Conservation (phyloP, 345 rosid genomes). For the Salix exigua region DNA sequence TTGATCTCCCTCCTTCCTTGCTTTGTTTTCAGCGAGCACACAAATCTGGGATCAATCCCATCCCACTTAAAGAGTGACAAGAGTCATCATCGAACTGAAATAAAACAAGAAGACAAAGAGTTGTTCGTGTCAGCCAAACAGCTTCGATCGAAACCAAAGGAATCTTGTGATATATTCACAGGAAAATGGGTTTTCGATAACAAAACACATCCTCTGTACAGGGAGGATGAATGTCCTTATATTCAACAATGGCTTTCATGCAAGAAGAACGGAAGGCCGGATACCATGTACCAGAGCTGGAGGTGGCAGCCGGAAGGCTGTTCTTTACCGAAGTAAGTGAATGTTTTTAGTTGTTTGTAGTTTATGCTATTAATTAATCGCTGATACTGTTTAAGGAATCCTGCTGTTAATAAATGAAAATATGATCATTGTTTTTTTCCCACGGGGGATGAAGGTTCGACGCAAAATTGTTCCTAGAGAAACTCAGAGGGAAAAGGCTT, state of each 20-base stretch:
- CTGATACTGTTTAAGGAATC: too few species aligned
- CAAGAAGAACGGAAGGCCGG: conserved; percentile 22
- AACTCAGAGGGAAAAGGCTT: conserved; percentile 56
- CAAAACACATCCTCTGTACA: conserved; percentile 19
- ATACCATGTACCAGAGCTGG: conserved; percentile 30
- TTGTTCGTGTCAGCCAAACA: neutral
- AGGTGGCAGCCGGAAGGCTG: conserved; percentile 30
- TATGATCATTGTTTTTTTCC: neutral
- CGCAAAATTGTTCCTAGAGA: conserved; percentile 46
- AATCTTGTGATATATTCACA: conserved; percentile 19
- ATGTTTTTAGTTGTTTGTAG: neutral
- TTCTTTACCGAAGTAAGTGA: conserved; percentile 26
- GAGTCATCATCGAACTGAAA: too few species aligned
- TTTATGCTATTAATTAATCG: conserved; percentile 1
- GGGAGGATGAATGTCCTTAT: conserved; percentile 23
- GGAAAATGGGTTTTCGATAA: conserved; percentile 31
- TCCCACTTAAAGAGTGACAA: too few species aligned
- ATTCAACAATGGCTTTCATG: conserved; percentile 17
- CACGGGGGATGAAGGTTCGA: conserved; percentile 38
- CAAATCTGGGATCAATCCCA: too few species aligned
- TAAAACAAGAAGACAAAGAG: neutral
- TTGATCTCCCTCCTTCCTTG: too few species aligned
- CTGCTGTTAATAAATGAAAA: neutral
- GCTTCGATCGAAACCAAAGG: conserved; percentile 4
- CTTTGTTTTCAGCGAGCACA: too few species aligned